phyloP scores from a whole-genome alignment of 768 basidiomycete genomes.

The Trametes cinnabarina region DNA sequence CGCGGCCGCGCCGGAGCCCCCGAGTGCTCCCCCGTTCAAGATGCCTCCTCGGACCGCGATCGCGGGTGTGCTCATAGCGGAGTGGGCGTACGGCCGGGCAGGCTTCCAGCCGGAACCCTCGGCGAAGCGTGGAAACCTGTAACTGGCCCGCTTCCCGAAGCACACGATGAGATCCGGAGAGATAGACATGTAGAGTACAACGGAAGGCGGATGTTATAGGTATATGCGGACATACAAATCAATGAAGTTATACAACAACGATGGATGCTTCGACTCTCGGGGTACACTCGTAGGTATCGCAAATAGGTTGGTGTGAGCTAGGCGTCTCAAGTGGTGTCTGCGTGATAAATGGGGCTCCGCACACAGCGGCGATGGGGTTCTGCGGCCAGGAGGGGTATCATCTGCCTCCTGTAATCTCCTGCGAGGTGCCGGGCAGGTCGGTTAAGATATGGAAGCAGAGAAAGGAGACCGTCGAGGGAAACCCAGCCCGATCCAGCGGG shows the following conservation, averaged over 20 bases:
- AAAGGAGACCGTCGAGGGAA: conserved; percentile 13
- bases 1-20: conserved; percentile 25
- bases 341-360: background rate
- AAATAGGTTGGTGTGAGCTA: background rate
- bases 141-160: background rate
- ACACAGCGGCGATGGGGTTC: background rate
- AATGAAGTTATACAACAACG: conserved; percentile 3
- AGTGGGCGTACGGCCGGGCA: conserved; percentile 72
- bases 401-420: background rate
- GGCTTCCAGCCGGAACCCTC: conserved; percentile 18
- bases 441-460: background rate
- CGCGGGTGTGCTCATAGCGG: conserved; percentile 79
- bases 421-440: background rate
- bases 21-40: conserved; percentile 45
- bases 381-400: background rate
- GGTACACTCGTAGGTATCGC: background rate
- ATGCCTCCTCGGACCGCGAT: conserved; percentile 78
- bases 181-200: conserved; percentile 3
- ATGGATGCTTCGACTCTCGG: background rate
- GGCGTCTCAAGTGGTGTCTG: background rate
- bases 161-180: conserved; percentile 1
- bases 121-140: conserved; percentile 8
- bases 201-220: background rate
- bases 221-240: background rate
- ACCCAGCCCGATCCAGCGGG: conserved; percentile 13